Conservation (phyloP, 2,329 filamentous ascomycete species). For the Claviceps sp. region DNA sequence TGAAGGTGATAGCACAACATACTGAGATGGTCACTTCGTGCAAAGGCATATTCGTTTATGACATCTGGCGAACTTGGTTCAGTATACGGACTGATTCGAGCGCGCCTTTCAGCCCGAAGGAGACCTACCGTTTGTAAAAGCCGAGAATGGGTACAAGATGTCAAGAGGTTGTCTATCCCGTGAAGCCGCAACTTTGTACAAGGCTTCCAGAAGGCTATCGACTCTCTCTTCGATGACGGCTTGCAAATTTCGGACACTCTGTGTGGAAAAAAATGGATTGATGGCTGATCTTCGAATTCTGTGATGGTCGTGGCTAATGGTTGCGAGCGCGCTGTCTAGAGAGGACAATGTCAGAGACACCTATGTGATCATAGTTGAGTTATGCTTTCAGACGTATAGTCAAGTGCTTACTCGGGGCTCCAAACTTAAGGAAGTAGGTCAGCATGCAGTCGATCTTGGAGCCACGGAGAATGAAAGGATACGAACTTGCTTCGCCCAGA, state of each 20-base stretch:
- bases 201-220: conserved; percentile 18
- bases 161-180: conserved; percentile 17
- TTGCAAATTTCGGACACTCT: conserved; percentile 24
- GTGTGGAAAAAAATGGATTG: conserved; percentile 24
- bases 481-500: conserved; percentile 22
- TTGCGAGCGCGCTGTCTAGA: conserved; percentile 20
- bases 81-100: neutral
- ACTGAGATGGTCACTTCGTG: conserved; percentile 20
- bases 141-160: conserved; percentile 24
- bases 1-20: conserved; percentile 3
- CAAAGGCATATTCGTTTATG: conserved; percentile 27
- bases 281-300: conserved; percentile 21
- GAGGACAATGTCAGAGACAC: neutral
- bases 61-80: conserved; percentile 16
- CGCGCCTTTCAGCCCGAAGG: neutral
- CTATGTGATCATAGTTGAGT: neutral
- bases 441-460: neutral
- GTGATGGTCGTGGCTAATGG: conserved; percentile 21
- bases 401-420: conserved; percentile 17
- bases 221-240: conserved; percentile 23
- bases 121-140: conserved; percentile 23
- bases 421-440: conserved; percentile 13
- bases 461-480: neutral
- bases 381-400: neutral
- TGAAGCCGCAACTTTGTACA: conserved; percentile 16